Conservation (phyloP, 306 rosid species). For the Dryas drummondii region DNA sequence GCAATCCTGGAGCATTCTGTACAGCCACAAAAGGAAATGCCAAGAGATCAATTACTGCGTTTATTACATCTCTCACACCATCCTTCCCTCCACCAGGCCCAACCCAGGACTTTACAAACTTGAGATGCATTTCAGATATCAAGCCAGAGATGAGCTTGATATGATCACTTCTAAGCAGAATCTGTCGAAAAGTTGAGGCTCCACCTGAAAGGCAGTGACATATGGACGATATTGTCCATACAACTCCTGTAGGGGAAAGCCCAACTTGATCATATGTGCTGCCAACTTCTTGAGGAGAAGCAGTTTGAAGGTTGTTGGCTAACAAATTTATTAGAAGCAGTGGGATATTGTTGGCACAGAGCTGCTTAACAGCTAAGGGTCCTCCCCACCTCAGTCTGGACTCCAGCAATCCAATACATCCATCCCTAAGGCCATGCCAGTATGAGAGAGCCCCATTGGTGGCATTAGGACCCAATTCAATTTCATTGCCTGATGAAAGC, state of each 20-base stretch:
- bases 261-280: conserved; percentile 56
- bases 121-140: conserved; percentile 70
- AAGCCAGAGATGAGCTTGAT: conserved; percentile 64
- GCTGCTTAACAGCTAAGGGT: conserved; percentile 82
- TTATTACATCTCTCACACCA: conserved; percentile 69
- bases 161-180: conserved; percentile 64
- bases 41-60: conserved; percentile 65
- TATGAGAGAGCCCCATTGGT: conserved; percentile 52
- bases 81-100: conserved; percentile 90
- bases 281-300: conserved; percentile 51
- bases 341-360: conserved; percentile 82
- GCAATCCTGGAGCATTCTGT: conserved; percentile 84
- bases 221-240: conserved; percentile 76
- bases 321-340: conserved; percentile 65
- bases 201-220: conserved; percentile 82
- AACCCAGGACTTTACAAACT: conserved; percentile 68
- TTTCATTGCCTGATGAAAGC: conserved; percentile 48
- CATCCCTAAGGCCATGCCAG: conserved; percentile 87
- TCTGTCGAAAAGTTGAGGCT: conserved; percentile 69
- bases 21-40: conserved; percentile 96
- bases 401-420: conserved; percentile 85
- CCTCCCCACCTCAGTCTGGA: conserved; percentile 84
- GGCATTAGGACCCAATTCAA: conserved; percentile 39
- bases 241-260: conserved; percentile 78
- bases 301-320: conserved; percentile 39